Evolutionary conservation across 2,329 filamentous ascomycete genomes (phyloP).

Genomic region (Stagonosporopsis tanaceti): DNA sequence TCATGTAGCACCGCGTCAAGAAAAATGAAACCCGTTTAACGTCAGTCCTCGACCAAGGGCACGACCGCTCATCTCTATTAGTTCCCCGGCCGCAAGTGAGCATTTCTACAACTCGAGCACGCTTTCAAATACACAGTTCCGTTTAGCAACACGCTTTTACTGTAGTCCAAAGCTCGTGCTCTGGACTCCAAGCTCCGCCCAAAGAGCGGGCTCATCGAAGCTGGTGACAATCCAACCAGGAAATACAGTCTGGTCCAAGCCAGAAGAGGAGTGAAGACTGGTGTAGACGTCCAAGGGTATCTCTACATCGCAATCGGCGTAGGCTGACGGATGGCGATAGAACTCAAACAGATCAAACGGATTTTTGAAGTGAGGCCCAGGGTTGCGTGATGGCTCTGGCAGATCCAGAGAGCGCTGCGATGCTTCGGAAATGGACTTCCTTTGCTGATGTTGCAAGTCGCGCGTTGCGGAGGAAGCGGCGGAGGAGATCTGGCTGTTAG

Average conservation of each 20-base stretch:
- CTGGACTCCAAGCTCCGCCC: neutral
- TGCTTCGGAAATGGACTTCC: neutral
- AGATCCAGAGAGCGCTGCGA: neutral
- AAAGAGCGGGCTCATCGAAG: slow-evolving; percentile 28
- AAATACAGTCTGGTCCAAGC: neutral
- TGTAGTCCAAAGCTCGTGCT: neutral
- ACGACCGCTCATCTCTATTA: neutral
- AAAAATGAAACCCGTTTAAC: neutral
- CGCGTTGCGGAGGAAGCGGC: neutral
- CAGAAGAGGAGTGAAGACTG: neutral
- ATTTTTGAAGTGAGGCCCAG: neutral
- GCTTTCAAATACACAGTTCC: neutral
- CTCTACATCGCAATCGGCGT: neutral
- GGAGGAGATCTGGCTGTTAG: neutral
- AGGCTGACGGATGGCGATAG: neutral
- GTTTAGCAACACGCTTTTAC: neutral
- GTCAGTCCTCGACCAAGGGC: neutral
- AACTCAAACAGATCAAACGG: neutral
- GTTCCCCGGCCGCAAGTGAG: neutral
- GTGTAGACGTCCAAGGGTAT: neutral
- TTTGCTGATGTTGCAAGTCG: neutral
- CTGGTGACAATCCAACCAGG: slow-evolving; percentile 24
- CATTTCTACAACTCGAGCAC: neutral
- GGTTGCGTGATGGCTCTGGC: neutral
- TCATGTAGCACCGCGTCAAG: too few relatives aligned